phyloP scores from a whole-genome alignment of 2,329 filamentous ascomycete species.

The Verticillium dahliae region DNA sequence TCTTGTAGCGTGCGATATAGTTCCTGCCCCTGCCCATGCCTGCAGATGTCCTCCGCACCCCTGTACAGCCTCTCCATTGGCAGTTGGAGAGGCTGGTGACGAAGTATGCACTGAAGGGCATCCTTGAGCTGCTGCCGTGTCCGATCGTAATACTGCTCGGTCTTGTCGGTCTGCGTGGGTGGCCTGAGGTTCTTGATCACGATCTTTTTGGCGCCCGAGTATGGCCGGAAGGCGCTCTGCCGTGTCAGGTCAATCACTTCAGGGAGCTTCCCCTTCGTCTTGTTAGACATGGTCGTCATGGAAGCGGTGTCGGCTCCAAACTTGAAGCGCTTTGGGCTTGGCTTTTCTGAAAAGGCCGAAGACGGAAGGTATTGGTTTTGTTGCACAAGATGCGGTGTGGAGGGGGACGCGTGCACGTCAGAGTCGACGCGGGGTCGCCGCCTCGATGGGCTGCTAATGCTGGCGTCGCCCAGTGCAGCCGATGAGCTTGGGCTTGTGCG shows the following conservation, averaged over 20 bases:
- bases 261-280: slow-evolving; percentile 32
- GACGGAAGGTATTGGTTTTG: neutral
- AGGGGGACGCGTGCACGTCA: slow-evolving; percentile 18
- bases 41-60: slow-evolving; percentile 85
- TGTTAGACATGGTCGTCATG: slow-evolving; percentile 14
- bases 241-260: slow-evolving; percentile 28
- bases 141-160: slow-evolving; percentile 71
- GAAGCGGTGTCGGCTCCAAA: slow-evolving; percentile 4
- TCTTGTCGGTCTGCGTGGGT: slow-evolving; percentile 49
- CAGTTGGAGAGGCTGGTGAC: slow-evolving; percentile 50
- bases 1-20: slow-evolving; percentile 61
- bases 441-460: slow-evolving; percentile 25
- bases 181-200: slow-evolving; percentile 87
- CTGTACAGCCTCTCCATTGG: slow-evolving; percentile 88
- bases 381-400: slow-evolving; percentile 1
- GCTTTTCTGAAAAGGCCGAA: neutral
- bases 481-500: slow-evolving; percentile 1
- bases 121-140: slow-evolving; percentile 68
- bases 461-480: slow-evolving; percentile 10
- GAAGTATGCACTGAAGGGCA: slow-evolving; percentile 69
- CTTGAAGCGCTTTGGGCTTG: slow-evolving; percentile 12
- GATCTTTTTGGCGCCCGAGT: slow-evolving; percentile 74
- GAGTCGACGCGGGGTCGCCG: slow-evolving; percentile 30
- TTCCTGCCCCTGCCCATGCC: slow-evolving; percentile 63
- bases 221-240: slow-evolving; percentile 56